Conservation (phyloP, 129 eudicot genomes). For the Apium graveolens region DNA sequence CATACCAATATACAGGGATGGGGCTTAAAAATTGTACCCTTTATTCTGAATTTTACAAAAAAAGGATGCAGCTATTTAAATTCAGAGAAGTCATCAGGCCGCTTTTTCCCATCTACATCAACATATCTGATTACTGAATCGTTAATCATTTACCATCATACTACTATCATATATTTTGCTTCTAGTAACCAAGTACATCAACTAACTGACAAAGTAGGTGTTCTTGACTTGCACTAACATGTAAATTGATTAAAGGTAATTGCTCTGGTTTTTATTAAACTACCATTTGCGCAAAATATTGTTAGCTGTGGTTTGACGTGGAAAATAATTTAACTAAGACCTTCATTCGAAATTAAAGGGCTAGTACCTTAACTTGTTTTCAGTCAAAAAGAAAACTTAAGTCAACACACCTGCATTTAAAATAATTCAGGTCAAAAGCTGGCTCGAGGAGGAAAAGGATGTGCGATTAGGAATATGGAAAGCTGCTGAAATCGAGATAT, state of each 20-base stretch:
- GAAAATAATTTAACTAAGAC: not conserved
- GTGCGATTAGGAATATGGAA: conserved; percentile 90
- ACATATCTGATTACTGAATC: not conserved
- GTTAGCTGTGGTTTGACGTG: not conserved
- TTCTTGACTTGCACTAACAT: not conserved
- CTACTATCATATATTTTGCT: not conserved
- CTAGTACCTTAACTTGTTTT: not conserved
- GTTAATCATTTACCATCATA: not conserved
- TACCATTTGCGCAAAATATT: not conserved
- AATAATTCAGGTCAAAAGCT: conserved; percentile 48
- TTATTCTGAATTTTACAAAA: not conserved
- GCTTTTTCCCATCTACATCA: not conserved
- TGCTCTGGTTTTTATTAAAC: not conserved
- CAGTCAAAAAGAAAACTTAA: not conserved
- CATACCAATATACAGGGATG: not conserved
- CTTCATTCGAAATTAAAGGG: not conserved
- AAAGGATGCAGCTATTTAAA: not conserved
- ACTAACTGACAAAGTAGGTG: not conserved
- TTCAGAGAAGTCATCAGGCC: not conserved
- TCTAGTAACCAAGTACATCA: not conserved
- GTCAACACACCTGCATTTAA: not conserved
- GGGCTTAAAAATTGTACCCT: not conserved
- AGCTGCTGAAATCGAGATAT: conserved; percentile 88
- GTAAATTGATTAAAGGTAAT: not conserved
- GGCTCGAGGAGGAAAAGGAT: conserved; percentile 84